A percentile compares a stretch with the other conserved stretches of the same genome.
Conservation (phyloP, 2,329 filamentous ascomycete species). For the Diaporthe sp. region DNA sequence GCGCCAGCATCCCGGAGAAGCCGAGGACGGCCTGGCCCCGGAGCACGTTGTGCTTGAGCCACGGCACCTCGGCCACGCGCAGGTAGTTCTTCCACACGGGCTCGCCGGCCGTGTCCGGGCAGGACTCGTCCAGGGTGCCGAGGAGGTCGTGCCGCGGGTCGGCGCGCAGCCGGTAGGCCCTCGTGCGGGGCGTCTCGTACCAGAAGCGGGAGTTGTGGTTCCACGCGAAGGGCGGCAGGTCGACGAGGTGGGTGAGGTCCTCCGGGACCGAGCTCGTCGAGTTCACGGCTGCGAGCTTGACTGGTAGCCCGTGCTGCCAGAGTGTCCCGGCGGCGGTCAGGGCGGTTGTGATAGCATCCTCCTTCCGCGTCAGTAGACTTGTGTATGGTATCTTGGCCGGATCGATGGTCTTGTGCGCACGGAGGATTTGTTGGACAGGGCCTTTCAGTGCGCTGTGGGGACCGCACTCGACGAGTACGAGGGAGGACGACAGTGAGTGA, state of each 20-base stretch:
- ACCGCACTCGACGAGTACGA: conserved; percentile 63
- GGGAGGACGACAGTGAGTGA: conserved; percentile 48
- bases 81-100: conserved; percentile 34
- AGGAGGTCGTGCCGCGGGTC: conserved; percentile 35
- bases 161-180: conserved; percentile 29
- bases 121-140: conserved; percentile 29
- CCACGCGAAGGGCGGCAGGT: conserved; percentile 62
- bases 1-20: conserved; percentile 25
- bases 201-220: conserved; percentile 60
- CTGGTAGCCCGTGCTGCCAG: conserved; percentile 20
- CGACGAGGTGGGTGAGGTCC: conserved; percentile 46
- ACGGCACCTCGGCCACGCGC: conserved; percentile 28
- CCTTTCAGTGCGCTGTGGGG: conserved; percentile 65
- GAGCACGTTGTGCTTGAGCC: conserved; percentile 54
- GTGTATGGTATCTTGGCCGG: conserved; percentile 25
- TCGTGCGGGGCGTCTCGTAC: conserved; percentile 50
- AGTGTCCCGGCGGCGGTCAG: conserved; percentile 23
- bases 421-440: conserved; percentile 65
- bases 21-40: conserved; percentile 11
- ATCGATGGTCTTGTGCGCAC: conserved; percentile 47
- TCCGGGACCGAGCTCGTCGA: conserved; percentile 38
- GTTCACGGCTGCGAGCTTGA: conserved; percentile 34
- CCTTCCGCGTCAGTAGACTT: conserved; percentile 28
- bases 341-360: conserved; percentile 23
- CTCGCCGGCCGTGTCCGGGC: conserved; percentile 42